A percentile compares a stretch with the other conserved stretches of the same genome.
Conservation (phyloP, 257 asterid species). For the Salvia miltiorrhiza region DNA sequence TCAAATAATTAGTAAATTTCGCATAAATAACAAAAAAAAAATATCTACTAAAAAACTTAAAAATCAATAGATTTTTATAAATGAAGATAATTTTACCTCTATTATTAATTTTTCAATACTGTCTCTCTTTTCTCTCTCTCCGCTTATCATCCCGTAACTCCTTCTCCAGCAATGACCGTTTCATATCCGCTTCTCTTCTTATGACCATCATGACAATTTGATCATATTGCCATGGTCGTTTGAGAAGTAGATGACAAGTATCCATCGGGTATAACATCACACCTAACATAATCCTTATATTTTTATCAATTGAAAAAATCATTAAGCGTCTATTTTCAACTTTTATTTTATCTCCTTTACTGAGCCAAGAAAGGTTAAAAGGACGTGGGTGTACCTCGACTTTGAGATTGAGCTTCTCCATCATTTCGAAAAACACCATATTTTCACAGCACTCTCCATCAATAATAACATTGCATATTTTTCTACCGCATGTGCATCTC, state of each 20-base stretch:
- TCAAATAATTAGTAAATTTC: too few relatives aligned
- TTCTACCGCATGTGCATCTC: background rate
- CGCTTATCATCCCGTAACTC: too few relatives aligned
- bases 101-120: too few relatives aligned
- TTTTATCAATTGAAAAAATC: background rate
- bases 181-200: too few relatives aligned
- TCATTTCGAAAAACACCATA: background rate
- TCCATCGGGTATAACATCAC: background rate
- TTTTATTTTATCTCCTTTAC: background rate
- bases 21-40: too few relatives aligned
- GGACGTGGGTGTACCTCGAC: background rate
- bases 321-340: background rate
- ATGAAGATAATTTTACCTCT: too few relatives aligned
- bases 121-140: too few relatives aligned
- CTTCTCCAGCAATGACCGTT: too few relatives aligned
- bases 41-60: too few relatives aligned
- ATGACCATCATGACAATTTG: constrained; percentile 1
- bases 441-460: background rate
- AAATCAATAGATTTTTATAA: too few relatives aligned
- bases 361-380: background rate
- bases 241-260: background rate
- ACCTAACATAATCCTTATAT: background rate
- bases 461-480: background rate
- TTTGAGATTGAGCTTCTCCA: background rate
- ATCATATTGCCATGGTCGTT: constrained; percentile 13